Evolutionary conservation across 2,329 filamentous ascomycete genomes (phyloP), one percentile per base, ranked within the genome.

Genomic region (Alternaria gaisen): DNA sequence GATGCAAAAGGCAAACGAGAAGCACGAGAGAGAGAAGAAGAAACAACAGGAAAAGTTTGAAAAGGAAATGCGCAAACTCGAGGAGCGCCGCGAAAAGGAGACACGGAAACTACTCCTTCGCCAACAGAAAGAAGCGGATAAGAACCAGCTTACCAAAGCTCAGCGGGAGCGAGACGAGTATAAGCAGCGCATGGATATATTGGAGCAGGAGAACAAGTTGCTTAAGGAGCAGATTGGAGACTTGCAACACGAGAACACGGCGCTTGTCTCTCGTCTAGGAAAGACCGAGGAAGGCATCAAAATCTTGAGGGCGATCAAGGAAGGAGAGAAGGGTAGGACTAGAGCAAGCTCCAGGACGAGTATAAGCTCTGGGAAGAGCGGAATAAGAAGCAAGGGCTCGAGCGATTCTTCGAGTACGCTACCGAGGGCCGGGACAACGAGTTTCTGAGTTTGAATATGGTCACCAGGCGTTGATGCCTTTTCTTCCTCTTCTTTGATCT

Each of bases 21-120:
- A 86, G 71, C 87, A 91, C 74, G 85, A 87, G 46, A 83, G 81
- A 48, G 88, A 90, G 65, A 71, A 70, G 59, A 74, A 74, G 52
- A 81, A 80, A 51, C 76, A 82, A 30, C 75, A 80, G 62, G 74
- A 79, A 9, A 80, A 80, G 56, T 81, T 79, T 38, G 69, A 75
- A 11, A 77, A 75, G 30, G 78, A 82, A 55, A 74, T 89, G 0
- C 85, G 86, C 43, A 91, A 90, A 72, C 86, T 89, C 53, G 86
- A 90, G 66, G 88, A 88, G 47, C 90, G 88, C 67, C 88, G 89
- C 68, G 84, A 85, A 64, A 84, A 84, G 12, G 89, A 92, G 70
- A 80, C 91, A 46, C 80, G 81, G 63, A 90, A 89, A 76, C 79
- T 91, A 2, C 87, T 91, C 64, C 84, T 87, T 65, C 88, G 87